Evolutionary conservation across 352 stramenopile species (phyloP), one percentile per base, ranked within the genome.

Genomic region (Phytophthora sp.): DNA sequence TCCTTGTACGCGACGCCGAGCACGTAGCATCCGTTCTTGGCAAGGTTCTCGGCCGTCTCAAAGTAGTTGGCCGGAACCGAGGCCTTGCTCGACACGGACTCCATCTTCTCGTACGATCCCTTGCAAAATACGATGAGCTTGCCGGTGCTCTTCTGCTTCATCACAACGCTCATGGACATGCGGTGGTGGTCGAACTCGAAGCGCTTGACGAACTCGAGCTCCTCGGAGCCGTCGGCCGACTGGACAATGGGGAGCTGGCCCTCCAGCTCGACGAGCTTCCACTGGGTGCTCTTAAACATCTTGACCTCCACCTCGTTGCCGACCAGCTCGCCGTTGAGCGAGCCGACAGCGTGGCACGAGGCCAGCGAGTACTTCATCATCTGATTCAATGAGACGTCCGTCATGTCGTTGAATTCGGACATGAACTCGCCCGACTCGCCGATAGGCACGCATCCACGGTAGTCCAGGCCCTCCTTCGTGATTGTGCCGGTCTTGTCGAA

Each of bases 401-500:
- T 81, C 57, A 77, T 88, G 51, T 79, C 88, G 68, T 78, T 95
- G 62, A 77, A 76, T 32, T 88, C 78, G 3, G 45, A 42, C 17
- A 70, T 52, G 63, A 88, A 87, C 34, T 61, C 58, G 18, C 58
- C 66, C 23, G 46, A 69, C 26, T 84, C 69, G 15, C 71, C 54
- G 13, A 90, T 71, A 0, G 79, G 79, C n/a, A 89, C 56, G 26
- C 78, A 84, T 28, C 78, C 86, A 50, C 87, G 59, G 63, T 94
- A 97, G 49, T 96, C 83, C 5, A 98, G 65, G 2, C 92, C 92
- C 49, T 97, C 77, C 55, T 96, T 94, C 17, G 92, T 98, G 43
- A 98, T 82, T 15, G 92, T 98, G 6, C 92, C 92, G 0, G 92
- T 98, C 66, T 98, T 98, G 77, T 98, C 92, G 65, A 98, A 98